Evolutionary conservation across 2,329 filamentous ascomycete species (phyloP), one percentile per base, ranked within the genome.

Genomic region (Trichoderma brevicompactum): DNA sequence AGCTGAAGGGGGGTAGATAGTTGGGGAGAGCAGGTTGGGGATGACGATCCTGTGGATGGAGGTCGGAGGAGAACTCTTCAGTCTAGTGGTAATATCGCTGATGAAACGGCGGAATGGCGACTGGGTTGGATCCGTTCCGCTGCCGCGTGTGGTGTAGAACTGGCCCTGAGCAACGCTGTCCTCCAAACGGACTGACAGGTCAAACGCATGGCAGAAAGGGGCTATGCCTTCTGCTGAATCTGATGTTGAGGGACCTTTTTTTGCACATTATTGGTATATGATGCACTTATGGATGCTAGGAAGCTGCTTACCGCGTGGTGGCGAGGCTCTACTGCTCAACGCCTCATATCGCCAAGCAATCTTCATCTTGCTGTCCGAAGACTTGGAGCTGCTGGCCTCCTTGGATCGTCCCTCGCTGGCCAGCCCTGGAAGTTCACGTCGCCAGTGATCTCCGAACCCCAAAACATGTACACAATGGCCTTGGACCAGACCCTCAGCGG

Each of bases 341-440:
- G 88, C 86, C 77, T 98, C 94, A 79, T 99, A 99, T 76, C 95
- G 86, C 95, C 95, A 99, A 3, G 95, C 95, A 80, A 99, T 99
- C 80, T 97, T 98, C 95, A 99, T 98, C 77, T 89, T 94, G 68
- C 94, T 91, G 13, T 83, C 82, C 2, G 78, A 72, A 2, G 75
- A 70, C 15, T 74, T 63, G 44, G 82, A 79, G 38, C 82, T 70
- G 64, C 76, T 79, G 70, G 70, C 67, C 48, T 73, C 74, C 77
- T 72, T 81, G 58, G 82, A 78, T 68, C 75, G 68, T 54, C 72
- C 70, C 15, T 78, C 75, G 9, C 72, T 79, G 1, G 82, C 83
- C 40, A 96, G 76, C 0, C 91, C 94, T 3, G 95, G 95, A 23
- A 99, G 81, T 70, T 94, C 92, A 68, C 91, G 83, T 43, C 88